A percentile compares a stretch with the other conserved stretches of the same genome.
Conservation (phyloP, 805 yeast genomes). For the Candida alai region DNA sequence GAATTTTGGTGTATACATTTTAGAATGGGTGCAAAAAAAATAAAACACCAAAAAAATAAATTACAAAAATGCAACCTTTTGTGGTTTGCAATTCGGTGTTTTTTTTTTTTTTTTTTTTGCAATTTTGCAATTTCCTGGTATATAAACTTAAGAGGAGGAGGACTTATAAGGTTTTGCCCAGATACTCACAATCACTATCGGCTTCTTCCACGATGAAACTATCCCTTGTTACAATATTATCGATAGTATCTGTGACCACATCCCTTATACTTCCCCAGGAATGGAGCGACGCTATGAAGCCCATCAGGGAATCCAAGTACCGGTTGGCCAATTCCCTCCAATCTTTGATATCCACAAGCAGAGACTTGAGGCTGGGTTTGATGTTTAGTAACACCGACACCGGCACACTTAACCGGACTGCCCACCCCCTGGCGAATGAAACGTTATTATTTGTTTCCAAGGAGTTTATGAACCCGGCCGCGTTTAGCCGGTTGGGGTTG, state of each 20-base stretch:
- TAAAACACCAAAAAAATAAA: no score
- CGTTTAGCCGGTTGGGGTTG: slow-evolving; percentile 5
- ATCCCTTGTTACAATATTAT: no score
- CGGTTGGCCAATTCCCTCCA: slow-evolving; percentile 4
- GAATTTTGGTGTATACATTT: slow-evolving; percentile 28
- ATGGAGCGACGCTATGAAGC: slow-evolving; percentile 6
- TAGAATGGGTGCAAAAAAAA: no score
- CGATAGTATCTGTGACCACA: slow-evolving; percentile 7
- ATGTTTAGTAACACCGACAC: not conserved
- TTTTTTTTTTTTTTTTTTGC: not conserved
- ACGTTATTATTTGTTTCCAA: slow-evolving; percentile 8
- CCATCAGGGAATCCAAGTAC: slow-evolving; percentile 7
- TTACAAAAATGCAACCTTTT: no score
- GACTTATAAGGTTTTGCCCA: no score
- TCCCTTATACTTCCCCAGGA: slow-evolving; percentile 6
- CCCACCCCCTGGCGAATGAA: not conserved
- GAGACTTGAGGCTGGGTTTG: not conserved
- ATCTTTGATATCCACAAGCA: slow-evolving; percentile 1
- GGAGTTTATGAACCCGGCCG: slow-evolving; percentile 8
- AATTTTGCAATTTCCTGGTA: not conserved
- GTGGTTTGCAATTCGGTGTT: no score
- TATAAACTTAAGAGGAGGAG: no score
- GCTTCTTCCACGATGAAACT: no score
- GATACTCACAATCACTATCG: no score
- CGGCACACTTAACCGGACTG: not conserved